Conservation (phyloP, 169 alveolate genomes). For the Plasmodium adleri region DNA sequence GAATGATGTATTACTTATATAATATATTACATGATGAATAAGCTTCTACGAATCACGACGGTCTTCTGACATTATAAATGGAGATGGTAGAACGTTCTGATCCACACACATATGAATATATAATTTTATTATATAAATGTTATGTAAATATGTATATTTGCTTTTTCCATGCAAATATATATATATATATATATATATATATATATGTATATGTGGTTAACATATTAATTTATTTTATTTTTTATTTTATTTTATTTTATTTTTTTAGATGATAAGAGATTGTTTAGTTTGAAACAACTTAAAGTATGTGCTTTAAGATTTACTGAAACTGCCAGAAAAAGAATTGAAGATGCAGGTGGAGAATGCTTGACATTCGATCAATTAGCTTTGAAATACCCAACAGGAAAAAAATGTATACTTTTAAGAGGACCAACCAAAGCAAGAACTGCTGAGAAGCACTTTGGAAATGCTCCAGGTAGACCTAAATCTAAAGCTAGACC, state of each 20-base stretch:
- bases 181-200: neutral
- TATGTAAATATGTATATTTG: neutral
- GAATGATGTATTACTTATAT: neutral
- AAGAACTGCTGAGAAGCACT: slow-evolving; percentile 96
- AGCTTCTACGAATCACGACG: slow-evolving; percentile 89
- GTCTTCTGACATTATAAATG: slow-evolving; percentile 87
- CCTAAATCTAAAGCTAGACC: slow-evolving; percentile 94
- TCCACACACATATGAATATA: neutral
- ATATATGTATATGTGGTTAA: too few species aligned
- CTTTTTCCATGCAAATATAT: neutral
- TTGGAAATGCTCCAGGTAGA: slow-evolving; percentile 96
- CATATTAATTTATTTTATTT: slow-evolving; percentile 6
- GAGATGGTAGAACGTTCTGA: slow-evolving; percentile 86
- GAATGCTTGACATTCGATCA: slow-evolving; percentile 98
- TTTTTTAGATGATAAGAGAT: slow-evolving; percentile 91
- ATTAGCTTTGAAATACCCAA: slow-evolving; percentile 94
- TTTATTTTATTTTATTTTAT: neutral
- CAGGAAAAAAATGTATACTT: slow-evolving; percentile 94
- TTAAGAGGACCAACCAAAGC: slow-evolving; percentile 96
- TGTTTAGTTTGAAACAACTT: slow-evolving; percentile 90
- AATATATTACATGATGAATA: slow-evolving; percentile 82
- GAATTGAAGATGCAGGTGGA: slow-evolving; percentile 97
- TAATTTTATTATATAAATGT: too few species aligned
- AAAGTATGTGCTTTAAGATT: slow-evolving; percentile 97
- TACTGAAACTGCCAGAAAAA: slow-evolving; percentile 97